Base-by-base conservation (phyloP, 2,329 filamentous ascomycete genomes). In the Corniculantispora saksenae region DNA sequence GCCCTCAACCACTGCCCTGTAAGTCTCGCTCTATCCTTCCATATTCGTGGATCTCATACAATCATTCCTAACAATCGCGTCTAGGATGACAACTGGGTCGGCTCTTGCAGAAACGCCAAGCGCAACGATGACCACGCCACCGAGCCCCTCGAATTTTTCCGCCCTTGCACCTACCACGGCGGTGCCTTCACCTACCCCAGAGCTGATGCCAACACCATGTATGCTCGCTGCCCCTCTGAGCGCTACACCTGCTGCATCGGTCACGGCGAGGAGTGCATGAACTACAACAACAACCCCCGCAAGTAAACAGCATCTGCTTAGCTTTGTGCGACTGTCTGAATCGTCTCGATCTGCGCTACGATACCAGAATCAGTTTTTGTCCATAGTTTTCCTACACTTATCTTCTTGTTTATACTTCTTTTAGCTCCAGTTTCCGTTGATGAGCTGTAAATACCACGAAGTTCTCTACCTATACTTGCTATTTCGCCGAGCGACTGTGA, bases 171-270 rank as follows among this genome's bases (percentile, higher is more conserved):
- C 12, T 63, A 50, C 60, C 60, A 63, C 38, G 60, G 50, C 15
- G 60, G 60, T 35, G 60, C 60, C 19, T 63, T 63, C 32, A 63
- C 60, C 25, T 63, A 63, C 51, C 60, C 60, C 17, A 23, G 50
- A 10, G 60, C 60, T 13, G 60, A 63, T 45, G 60, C 60, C 51
- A 63, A 63, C 60, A 63, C 60, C 32, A 23, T 63, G 8, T 55
- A 63, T 40, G 27, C 32, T 40, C 25, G 51, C 25, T 63, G 60
- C 60, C 50, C 60, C 27, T 55, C 50, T 23, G 60, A 63, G 50
- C 51, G 32, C 40, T 63, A 63, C 27, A 21, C 32, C 35, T 63
- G 60, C 60, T 63, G 60, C 60, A 63, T 63, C 23, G 60, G 50
- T 15, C 38, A 55, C 21, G 38, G 29, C 17, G 43, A 63, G 3